Evolutionary conservation across 768 basidiomycete genomes (phyloP).

Genomic region (Harrya chromipes): DNA sequence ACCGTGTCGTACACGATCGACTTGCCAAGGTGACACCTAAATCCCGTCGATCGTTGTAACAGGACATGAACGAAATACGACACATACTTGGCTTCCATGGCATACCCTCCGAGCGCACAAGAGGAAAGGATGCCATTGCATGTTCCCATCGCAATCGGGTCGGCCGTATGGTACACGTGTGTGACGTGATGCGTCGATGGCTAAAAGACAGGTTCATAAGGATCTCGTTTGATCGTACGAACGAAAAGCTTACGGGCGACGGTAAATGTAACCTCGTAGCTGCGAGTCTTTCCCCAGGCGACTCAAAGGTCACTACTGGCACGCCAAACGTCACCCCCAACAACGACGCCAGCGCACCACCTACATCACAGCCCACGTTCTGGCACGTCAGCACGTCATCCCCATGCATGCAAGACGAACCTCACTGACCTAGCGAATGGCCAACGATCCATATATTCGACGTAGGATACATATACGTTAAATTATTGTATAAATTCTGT

Average conservation of each 20-base stretch:
- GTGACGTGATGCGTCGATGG: conserved; percentile 78
- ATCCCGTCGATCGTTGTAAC: background rate
- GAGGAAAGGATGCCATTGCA: conserved; percentile 79
- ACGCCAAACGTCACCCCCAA: conserved; percentile 86
- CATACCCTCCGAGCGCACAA: conserved; percentile 87
- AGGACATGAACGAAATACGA: background rate
- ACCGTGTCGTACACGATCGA: conserved; percentile 93
- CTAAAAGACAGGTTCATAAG: conserved; percentile 30
- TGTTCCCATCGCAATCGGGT: conserved; percentile 89
- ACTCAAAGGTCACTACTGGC: conserved; percentile 85
- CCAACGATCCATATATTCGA: conserved; percentile 87
- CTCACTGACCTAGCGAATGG: conserved; percentile 59
- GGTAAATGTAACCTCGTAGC: conserved; percentile 81
- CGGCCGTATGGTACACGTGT: conserved; percentile 92
- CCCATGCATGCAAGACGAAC: conserved; percentile 13
- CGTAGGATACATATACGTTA: conserved; percentile 88
- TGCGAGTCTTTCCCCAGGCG: conserved; percentile 84
- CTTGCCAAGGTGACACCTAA: conserved; percentile 81
- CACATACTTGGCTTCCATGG: conserved; percentile 70
- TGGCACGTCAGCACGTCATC: conserved; percentile 21
- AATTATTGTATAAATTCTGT: conserved; percentile 92
- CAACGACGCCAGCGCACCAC: conserved; percentile 74
- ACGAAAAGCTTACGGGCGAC: conserved; percentile 54
- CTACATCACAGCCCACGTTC: conserved; percentile 12
- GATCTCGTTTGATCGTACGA: background rate